Evolutionary conservation across 495 filamentous ascomycete genomes (phyloP), one percentile per base, ranked within the genome.

Genomic region (Cladorrhinum samala): DNA sequence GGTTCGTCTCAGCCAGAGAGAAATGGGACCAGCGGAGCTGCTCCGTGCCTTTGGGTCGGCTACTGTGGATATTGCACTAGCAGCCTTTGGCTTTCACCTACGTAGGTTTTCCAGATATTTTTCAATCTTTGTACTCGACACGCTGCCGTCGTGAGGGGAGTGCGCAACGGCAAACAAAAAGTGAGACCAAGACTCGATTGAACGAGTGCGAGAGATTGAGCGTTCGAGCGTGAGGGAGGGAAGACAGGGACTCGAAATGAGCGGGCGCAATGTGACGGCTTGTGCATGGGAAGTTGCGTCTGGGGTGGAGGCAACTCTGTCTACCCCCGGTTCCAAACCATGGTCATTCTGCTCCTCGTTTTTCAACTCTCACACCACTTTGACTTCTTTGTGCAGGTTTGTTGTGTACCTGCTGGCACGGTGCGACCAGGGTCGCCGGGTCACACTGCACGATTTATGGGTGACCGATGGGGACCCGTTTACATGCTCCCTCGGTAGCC

Each of bases 1-100:
- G 42, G 61, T 67, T 64, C 59, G 62, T 64, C 62, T 59, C 59
- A 66, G 61, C 56, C 54, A 59, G 46, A 44, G 54, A 30, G 17
- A 38, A 21, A 20, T 2, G 27, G 9, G 45, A 48, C 55, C 25
- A 49, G 27, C 18, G 37, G 3, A 7, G 44, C 45, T 37, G 41
- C 33, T 14, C 39, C 39, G 39, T 14, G 13, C 39, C 17, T 41
- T 17, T 41, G 39, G 39, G 39, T 41, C 18, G n/a, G 40, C 4
- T 27, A 19, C 24, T 17, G 27, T 19, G 33, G 21, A 25, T 30
- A n/a, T n/a, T n/a, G n/a, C n/a, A n/a, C n/a, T n/a, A n/a, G n/a
- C n/a, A n/a, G n/a, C n/a, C n/a, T n/a, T n/a, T n/a, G n/a, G n/a
- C n/a, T n/a, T n/a, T n/a, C n/a, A n/a, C n/a, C n/a, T n/a, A n/a